Evolutionary conservation across 2,329 filamentous ascomycete species (phyloP).

Genomic region (Ascocoryne sarcoides): DNA sequence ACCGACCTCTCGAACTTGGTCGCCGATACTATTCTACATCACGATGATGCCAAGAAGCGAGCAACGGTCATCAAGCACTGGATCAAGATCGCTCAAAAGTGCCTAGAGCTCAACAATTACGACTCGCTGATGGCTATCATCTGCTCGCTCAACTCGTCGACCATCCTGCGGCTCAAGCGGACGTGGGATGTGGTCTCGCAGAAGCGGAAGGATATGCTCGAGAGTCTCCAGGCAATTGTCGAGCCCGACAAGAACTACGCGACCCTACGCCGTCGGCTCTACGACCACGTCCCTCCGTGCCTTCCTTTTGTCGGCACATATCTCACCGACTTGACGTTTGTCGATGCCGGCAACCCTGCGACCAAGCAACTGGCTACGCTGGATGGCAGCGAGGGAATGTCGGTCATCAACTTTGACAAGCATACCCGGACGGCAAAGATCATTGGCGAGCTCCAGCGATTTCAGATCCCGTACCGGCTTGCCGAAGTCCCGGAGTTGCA

Average conservation of each 20-base stretch:
- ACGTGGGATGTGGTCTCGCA: slow-evolving; percentile 86
- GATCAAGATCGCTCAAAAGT: slow-evolving; percentile 88
- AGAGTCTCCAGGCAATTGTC: slow-evolving; percentile 72
- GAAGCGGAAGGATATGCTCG: slow-evolving; percentile 74
- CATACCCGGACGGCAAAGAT: slow-evolving; percentile 91
- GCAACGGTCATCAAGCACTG: slow-evolving; percentile 91
- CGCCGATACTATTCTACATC: slow-evolving; percentile 80
- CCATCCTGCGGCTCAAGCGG: slow-evolving; percentile 75
- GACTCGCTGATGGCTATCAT: slow-evolving; percentile 96
- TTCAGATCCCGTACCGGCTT: slow-evolving; percentile 87
- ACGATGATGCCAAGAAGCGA: slow-evolving; percentile 87
- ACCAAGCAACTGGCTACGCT: slow-evolving; percentile 62
- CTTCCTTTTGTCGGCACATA: slow-evolving; percentile 95
- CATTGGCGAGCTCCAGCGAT: slow-evolving; percentile 89
- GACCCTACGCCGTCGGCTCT: slow-evolving; percentile 70
- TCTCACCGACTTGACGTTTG: slow-evolving; percentile 89
- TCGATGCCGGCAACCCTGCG: slow-evolving; percentile 86
- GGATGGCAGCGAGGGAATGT: slow-evolving; percentile 53
- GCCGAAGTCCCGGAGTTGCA: slow-evolving; percentile 80
- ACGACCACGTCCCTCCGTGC: slow-evolving; percentile 82
- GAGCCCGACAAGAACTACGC: slow-evolving; percentile 90
- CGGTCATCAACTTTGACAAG: slow-evolving; percentile 97
- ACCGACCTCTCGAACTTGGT: slow-evolving; percentile 91
- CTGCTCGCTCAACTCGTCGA: slow-evolving; percentile 85
- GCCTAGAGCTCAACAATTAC: slow-evolving; percentile 87